A percentile compares a stretch with the other conserved stretches of the same genome.
phyloP scores from a whole-genome alignment of 768 basidiomycete genomes.

The Lactarius sanguifluus region DNA sequence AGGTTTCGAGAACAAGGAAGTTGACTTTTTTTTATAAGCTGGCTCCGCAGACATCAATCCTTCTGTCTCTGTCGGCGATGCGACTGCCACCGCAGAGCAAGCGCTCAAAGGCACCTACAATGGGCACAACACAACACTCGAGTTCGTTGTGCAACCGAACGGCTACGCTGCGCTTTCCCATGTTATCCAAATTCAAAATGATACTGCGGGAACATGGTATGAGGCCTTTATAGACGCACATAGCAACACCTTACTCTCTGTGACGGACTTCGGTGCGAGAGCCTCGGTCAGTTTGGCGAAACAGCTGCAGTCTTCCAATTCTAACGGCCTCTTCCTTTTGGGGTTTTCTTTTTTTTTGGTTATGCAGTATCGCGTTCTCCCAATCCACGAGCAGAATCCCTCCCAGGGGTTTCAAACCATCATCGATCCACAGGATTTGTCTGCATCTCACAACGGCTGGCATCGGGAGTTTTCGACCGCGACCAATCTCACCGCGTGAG shows the following conservation, averaged over 20 bases:
- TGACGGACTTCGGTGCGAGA: conserved; percentile 52
- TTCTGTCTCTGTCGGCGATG: conserved; percentile 37
- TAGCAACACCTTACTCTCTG: conserved; percentile 48
- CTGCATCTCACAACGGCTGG: conserved; percentile 64
- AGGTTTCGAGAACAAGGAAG: not conserved
- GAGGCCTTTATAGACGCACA: conserved; percentile 61
- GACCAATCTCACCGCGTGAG: conserved; percentile 34
- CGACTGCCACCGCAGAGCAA: conserved; percentile 41
- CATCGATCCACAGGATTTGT: conserved; percentile 51
- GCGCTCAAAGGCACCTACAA: conserved; percentile 44
- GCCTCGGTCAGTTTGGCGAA: conserved; percentile 40
- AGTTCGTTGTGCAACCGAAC: conserved; percentile 44
- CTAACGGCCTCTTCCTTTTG: not conserved
- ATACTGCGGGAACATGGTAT: conserved; percentile 48
- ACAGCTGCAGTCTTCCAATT: not conserved
- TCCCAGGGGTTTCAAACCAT: conserved; percentile 51
- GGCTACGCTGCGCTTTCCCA: conserved; percentile 43
- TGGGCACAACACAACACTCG: conserved; percentile 39
- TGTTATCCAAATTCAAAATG: conserved; percentile 45
- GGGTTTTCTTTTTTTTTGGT: conserved; percentile 28
- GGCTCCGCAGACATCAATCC: conserved; percentile 38
- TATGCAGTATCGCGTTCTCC: conserved; percentile 43
- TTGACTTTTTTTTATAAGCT: conserved; percentile 6
- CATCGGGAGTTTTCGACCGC: conserved; percentile 43
- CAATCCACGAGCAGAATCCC: conserved; percentile 48